phyloP scores from a whole-genome alignment of 1,284 basidiomycete species.

The Ceratobasidium sp. region DNA sequence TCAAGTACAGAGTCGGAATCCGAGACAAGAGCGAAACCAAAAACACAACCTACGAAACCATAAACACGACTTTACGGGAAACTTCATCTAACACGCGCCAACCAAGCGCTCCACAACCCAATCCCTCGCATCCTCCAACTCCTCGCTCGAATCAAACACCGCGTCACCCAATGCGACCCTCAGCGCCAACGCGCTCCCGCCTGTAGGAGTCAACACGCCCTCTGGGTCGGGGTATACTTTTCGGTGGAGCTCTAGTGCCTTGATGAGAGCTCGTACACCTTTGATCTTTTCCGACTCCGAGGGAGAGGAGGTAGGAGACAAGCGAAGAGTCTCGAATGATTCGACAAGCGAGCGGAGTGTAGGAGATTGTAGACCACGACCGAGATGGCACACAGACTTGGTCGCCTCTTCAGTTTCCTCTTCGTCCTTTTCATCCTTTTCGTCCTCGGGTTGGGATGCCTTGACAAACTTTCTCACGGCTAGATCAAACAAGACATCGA shows the following conservation, averaged over 20 bases:
- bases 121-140: conserved; percentile 40
- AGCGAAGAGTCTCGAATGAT: not conserved
- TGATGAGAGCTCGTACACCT: conserved; percentile 23
- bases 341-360: conserved; percentile 11
- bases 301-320: too few relatives aligned
- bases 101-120: conserved; percentile 34
- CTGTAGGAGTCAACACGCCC: conserved; percentile 8
- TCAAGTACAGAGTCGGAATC: too few relatives aligned
- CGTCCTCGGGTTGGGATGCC: not conserved
- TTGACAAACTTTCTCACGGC: conserved; percentile 23
- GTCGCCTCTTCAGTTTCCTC: conserved; percentile 8
- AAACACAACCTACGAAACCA: too few relatives aligned
- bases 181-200: conserved; percentile 7
- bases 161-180: conserved; percentile 29
- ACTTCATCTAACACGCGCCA: conserved; percentile 5
- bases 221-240: conserved; percentile 35
- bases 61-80: not conserved
- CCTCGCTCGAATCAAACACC: conserved; percentile 38
- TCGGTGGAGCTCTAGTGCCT: conserved; percentile 33
- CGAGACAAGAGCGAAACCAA: conserved; percentile 1
- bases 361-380: conserved; percentile 7
- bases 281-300: conserved; percentile 28
- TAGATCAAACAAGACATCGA: conserved; percentile 37
- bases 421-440: too few relatives aligned
- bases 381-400: conserved; percentile 10